These are phyloP conservation scores for Fusarium coffeatum DNA, from an alignment of 2,329 filamentous ascomycete species.

Conservation along the genomic window DNA sequence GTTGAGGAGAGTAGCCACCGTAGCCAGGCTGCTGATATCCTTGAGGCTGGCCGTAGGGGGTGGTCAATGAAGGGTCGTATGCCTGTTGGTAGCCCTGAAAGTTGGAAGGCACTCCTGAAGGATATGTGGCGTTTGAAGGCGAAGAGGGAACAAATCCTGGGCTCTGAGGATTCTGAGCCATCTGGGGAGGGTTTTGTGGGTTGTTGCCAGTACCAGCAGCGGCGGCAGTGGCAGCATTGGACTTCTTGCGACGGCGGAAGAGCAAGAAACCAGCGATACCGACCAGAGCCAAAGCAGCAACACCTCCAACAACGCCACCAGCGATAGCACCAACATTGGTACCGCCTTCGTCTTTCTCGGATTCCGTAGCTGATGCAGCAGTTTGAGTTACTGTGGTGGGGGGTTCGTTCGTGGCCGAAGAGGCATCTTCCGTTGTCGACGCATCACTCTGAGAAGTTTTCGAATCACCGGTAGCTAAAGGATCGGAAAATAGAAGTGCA, in stretches of 20 bases:
- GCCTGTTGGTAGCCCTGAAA: constrained; percentile 42
- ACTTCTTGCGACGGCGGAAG: constrained; percentile 53
- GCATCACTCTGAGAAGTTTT: constrained; percentile 12
- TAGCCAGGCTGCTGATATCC: constrained; percentile 41
- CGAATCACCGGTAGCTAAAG: constrained; percentile 33
- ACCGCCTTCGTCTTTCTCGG: constrained; percentile 39
- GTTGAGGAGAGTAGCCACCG: constrained; percentile 39
- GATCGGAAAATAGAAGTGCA: constrained; percentile 49
- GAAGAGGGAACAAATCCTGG: constrained; percentile 40
- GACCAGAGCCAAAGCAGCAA: constrained; percentile 56
- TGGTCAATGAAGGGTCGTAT: constrained; percentile 43
- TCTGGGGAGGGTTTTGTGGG: constrained; percentile 32
- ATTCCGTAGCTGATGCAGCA: constrained; percentile 26
- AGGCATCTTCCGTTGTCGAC: constrained; percentile 19
- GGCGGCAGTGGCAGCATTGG: constrained; percentile 39
- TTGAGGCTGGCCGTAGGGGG: constrained; percentile 41
- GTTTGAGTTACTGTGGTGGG: constrained; percentile 17
- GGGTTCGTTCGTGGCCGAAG: constrained; percentile 9
- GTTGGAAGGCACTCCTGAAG: constrained; percentile 46
- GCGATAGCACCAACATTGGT: constrained; percentile 57
- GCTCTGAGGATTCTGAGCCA: constrained; percentile 40
- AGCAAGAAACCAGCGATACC: constrained; percentile 56
- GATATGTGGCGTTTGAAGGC: constrained; percentile 42
- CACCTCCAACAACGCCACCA: constrained; percentile 61
- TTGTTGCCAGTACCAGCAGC: constrained; percentile 16